A percentile compares a stretch with the other conserved stretches of the same genome.
phyloP scores from a whole-genome alignment of 1,284 basidiomycete genomes.

The Rhodotorula sp. region DNA sequence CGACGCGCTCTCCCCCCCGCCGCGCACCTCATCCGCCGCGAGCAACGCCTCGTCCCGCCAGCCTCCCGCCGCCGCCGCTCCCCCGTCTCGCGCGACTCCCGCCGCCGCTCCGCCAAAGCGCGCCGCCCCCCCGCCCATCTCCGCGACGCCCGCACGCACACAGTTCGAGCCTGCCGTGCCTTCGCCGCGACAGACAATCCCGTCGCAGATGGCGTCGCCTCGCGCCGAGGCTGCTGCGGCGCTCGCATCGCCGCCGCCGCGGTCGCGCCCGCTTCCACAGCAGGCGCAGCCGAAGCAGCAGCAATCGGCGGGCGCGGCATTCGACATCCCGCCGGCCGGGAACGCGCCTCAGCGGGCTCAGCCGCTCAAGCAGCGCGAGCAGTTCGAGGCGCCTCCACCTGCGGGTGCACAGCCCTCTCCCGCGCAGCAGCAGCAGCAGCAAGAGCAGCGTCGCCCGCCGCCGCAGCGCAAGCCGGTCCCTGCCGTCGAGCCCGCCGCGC shows the following conservation, averaged over 20 bases:
- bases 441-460: not conserved
- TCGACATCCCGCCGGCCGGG: constrained; percentile 30
- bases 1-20: constrained; percentile 19
- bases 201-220: constrained; percentile 7
- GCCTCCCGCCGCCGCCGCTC: not conserved
- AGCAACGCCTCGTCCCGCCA: not conserved
- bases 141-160: not conserved
- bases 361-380: not conserved
- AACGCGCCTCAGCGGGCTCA: not conserved
- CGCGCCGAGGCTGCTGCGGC: not conserved
- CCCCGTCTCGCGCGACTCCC: not conserved
- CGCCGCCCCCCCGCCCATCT: not conserved
- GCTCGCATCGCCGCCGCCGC: constrained; percentile 8
- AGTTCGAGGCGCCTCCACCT: not conserved
- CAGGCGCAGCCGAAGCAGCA: not conserved
- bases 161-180: not conserved
- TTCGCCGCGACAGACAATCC: not conserved
- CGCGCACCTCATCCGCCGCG: constrained; percentile 12
- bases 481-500: not conserved
- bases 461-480: constrained; percentile 1
- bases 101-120: not conserved
- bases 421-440: not conserved
- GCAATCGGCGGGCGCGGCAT: constrained; percentile 9
- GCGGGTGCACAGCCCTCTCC: not conserved
- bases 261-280: not conserved